Base-by-base conservation (phyloP, 148 eudicot species). In the Silene uniflora region DNA sequence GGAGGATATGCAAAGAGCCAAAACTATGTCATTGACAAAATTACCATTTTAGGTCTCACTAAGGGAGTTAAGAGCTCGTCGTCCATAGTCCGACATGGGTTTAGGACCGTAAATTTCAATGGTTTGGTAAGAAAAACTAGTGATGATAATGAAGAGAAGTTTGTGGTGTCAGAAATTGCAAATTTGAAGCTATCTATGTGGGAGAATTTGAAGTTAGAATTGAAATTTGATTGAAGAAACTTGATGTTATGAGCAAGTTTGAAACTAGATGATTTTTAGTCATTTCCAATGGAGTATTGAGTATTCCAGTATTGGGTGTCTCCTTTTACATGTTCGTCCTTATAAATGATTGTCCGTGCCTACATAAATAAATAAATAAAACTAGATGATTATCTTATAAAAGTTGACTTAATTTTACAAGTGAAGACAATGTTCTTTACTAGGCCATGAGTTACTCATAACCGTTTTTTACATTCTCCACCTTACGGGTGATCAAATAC, bases 1-100 rank as follows among this genome's bases (percentile, higher is more conserved):
- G 73, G 84, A 60, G 76, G 32, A 44, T 88, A 72, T 64, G 89
- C 86, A 10, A 14, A 75, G 71, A 78, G 76, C 44, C 76, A 78
- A 76, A 85, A 68, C 54, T 81, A 77, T 86, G 44, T 83, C 22
- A 67, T 88, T 1, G 77, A 78, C 14, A 84, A 84, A 32, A 73
- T 86, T n/a, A 88, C 91, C 32, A 63, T 88, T 63, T 35, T 88
- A 3, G 89, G 89, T 73, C 81, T 88, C 56, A 46, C 63, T 19
- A 83, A 69, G 66, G 84, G 62, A 19, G 62, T 67, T 6, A 67
- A 42, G 32, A 42, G 16, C 55, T 0, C 55, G 16, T 49, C 55
- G 55, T 13, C 55, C 55, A 11, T 49, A 49, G 2, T 49, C 17
- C 7, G 8, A 12, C 16, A 49, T 49, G 17, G 55, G 6, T 4